These are phyloP conservation scores for Penstemon newberryi DNA, from an alignment of 257 asterid species.

Conservation along the genomic window DNA sequence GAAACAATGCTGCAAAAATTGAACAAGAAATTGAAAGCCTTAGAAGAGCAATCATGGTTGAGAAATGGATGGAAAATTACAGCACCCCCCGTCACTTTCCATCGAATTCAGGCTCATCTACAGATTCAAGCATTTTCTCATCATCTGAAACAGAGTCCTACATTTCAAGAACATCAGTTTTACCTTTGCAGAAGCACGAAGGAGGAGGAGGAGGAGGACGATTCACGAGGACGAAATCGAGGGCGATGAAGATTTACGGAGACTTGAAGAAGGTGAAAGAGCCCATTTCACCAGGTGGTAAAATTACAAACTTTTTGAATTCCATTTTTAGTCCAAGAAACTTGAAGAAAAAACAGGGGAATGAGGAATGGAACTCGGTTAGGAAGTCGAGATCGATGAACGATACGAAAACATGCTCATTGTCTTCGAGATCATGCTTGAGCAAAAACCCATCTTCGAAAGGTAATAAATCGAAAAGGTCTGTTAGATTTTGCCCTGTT, in stretches of 20 bases:
- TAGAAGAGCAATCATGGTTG: slow-evolving; percentile 71
- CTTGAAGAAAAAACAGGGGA: slow-evolving; percentile 35
- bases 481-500: slow-evolving; percentile 74
- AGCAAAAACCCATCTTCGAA: slow-evolving; percentile 48
- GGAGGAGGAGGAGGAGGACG: no score
- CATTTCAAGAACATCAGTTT: slow-evolving; percentile 30
- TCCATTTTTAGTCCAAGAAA: slow-evolving; percentile 52
- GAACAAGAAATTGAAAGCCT: slow-evolving; percentile 67
- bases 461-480: slow-evolving; percentile 58
- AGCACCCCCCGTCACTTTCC: slow-evolving; percentile 39
- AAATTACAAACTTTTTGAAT: slow-evolving; percentile 44
- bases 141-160: slow-evolving; percentile 64
- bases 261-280: slow-evolving; percentile 40
- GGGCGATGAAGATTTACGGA: slow-evolving; percentile 32
- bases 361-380: slow-evolving; percentile 34
- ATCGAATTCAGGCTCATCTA: slow-evolving; percentile 58
- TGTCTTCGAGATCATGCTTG: slow-evolving; percentile 55
- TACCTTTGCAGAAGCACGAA: no score
- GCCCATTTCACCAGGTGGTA: slow-evolving; percentile 43
- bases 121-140: slow-evolving; percentile 66
- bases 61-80: slow-evolving; percentile 76
- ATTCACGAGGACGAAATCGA: slow-evolving; percentile 33
- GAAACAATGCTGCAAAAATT: slow-evolving; percentile 32
- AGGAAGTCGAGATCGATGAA: slow-evolving; percentile 72
- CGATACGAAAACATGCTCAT: slow-evolving; percentile 40